Base-by-base conservation (phyloP, 345 rosid species). In the Murraya koenigii region DNA sequence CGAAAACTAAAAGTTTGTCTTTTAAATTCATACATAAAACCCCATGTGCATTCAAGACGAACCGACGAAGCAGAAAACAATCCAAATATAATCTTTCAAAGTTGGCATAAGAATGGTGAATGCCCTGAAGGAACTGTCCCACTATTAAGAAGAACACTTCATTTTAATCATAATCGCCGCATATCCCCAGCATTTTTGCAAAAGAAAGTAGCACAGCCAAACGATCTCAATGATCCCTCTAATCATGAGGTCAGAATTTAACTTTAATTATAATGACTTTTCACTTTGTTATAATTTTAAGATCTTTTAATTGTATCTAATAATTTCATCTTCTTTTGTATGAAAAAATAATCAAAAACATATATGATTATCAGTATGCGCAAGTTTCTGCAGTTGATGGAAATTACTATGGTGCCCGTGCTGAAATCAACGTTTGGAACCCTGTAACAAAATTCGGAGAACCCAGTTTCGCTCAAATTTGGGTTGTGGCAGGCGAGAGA, bases 61-160 rank as follows among this genome's bases (percentile, higher is more conserved):
- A 20, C 4, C 5, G 19, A n/a, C n/a, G n/a, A n/a, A 77, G 11
- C 20, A 25, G 19, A 70, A 33, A 58, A 33, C 25, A 47, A 62
- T 3, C 26, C 28, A 15, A 7, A n/a, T 2, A 22, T 68, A 55
- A 3, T 49, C 52, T 8, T 70, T 33, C 79, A 79, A 71, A 41
- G 23, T 9, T 81, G 82, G 78, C 69, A 30, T 14, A 69, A 73
- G 72, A 56, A 76, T 20, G 81, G 70, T 65, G 17, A 74, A 66
- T 84, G 85, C 35, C 83, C 85, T 19, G 8, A 64, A 22, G 83
- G 85, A 84, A 82, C 81, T 19, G 70, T 81, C n/a, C 83, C 85
- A 19, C 74, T 82, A 47, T 0, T 22, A 44, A 44, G 83, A 79
- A 30, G 44, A 36, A 19, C n/a, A n/a, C n/a, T n/a, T n/a, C 30